These are phyloP conservation scores for Daedalea quercina DNA, from an alignment of 768 basidiomycete species.

Conservation along the genomic window DNA sequence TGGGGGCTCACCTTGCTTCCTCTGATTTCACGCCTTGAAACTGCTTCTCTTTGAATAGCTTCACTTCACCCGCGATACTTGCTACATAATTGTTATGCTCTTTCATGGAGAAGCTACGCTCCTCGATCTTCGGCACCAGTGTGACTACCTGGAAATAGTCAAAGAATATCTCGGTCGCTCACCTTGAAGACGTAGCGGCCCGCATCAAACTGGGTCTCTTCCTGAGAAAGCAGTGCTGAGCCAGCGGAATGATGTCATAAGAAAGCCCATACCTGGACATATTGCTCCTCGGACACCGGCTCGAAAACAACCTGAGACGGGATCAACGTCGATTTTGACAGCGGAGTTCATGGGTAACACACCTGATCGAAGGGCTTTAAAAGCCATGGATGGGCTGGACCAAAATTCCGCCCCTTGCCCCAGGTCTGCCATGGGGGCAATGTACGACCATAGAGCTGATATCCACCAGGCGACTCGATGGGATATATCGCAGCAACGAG, in stretches of 20 bases:
- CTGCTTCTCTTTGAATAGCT: conserved; percentile 35
- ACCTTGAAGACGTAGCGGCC: conserved; percentile 50
- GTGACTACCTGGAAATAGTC: neutral
- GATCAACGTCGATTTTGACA: neutral
- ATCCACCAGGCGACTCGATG: conserved; percentile 57
- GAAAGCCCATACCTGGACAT: conserved; percentile 33
- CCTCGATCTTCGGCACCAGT: conserved; percentile 35
- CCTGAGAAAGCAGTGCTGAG: conserved; percentile 22
- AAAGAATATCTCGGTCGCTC: neutral
- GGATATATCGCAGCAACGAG: conserved; percentile 62
- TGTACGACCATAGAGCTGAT: conserved; percentile 58
- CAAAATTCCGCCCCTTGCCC: conserved; percentile 44
- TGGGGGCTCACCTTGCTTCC: conserved; percentile 30
- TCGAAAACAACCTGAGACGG: conserved; percentile 41
- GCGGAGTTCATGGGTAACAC: neutral
- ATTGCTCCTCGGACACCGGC: conserved; percentile 39
- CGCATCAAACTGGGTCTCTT: conserved; percentile 44
- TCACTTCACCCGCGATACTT: conserved; percentile 35
- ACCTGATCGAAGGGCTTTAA: conserved; percentile 60
- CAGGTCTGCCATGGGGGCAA: conserved; percentile 62
- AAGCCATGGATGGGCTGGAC: conserved; percentile 48
- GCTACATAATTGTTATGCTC: conserved; percentile 38
- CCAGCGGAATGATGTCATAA: neutral
- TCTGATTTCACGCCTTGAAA: conserved; percentile 28
- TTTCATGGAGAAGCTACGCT: conserved; percentile 44